Evolutionary conservation across 768 basidiomycete genomes (phyloP).

Genomic region (Agrocybe chaxingu): DNA sequence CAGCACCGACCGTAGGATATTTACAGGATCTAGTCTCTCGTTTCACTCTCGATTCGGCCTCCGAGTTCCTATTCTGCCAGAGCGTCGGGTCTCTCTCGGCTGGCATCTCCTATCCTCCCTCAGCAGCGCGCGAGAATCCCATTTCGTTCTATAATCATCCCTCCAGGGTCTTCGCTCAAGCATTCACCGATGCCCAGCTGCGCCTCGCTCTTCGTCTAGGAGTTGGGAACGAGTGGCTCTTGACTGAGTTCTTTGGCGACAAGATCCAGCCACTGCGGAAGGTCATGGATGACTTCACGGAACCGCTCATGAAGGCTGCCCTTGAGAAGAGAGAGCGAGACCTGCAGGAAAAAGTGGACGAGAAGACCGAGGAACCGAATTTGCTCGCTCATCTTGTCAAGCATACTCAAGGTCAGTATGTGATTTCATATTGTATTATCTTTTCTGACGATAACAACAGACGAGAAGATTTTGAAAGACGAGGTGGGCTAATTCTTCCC

Average conservation of each 20-base stretch:
- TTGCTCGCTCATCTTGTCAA: slow-evolving; percentile 49
- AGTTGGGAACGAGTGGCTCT: slow-evolving; percentile 29
- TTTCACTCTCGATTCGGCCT: slow-evolving; percentile 63
- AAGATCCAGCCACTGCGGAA: slow-evolving; percentile 36
- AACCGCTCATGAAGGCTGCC: slow-evolving; percentile 45
- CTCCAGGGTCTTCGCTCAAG: slow-evolving; percentile 39
- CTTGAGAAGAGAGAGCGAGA: slow-evolving; percentile 34
- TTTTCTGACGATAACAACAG: slow-evolving; percentile 3
- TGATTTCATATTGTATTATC: background rate
- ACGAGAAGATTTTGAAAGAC: slow-evolving; percentile 36
- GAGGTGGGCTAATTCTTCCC: slow-evolving; percentile 5
- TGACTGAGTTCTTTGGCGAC: slow-evolving; percentile 49
- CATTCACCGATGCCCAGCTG: slow-evolving; percentile 45
- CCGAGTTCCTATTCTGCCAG: slow-evolving; percentile 54
- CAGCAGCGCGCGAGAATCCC: slow-evolving; percentile 21
- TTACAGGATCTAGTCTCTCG: slow-evolving; percentile 39
- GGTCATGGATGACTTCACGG: slow-evolving; percentile 45
- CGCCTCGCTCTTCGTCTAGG: slow-evolving; percentile 31
- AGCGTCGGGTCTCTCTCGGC: slow-evolving; percentile 48
- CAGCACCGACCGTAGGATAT: slow-evolving; percentile 4
- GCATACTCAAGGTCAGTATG: slow-evolving; percentile 33
- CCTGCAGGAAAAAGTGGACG: slow-evolving; percentile 11
- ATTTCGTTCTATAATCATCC: slow-evolving; percentile 25
- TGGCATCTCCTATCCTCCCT: slow-evolving; percentile 47
- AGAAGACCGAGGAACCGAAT: slow-evolving; percentile 25